Conservation (phyloP, 257 asterid genomes). For the Schizonepeta tenuifolia region DNA sequence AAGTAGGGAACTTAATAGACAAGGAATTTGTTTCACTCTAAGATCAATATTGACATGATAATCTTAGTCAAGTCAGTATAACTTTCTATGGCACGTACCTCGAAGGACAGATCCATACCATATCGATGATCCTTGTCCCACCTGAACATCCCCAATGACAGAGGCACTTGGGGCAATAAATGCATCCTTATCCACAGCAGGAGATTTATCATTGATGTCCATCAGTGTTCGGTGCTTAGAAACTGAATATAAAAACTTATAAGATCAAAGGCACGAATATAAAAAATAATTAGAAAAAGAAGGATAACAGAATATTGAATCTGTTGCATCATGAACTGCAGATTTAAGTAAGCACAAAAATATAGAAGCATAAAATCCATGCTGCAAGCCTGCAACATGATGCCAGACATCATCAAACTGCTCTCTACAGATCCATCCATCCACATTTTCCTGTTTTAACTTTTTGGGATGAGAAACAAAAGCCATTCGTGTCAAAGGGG, state of each 20-base stretch:
- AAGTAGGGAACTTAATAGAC: conserved; percentile 1
- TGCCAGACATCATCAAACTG: background rate
- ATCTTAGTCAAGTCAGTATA: background rate
- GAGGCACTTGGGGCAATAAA: conserved; percentile 90
- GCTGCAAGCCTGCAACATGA: background rate
- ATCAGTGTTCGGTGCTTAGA: conserved; percentile 87
- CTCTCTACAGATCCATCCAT: background rate
- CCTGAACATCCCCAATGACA: conserved; percentile 74
- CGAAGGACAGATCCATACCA: conserved; percentile 91
- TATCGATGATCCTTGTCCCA: conserved; percentile 75
- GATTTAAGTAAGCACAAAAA: background rate
- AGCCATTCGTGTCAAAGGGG: background rate
- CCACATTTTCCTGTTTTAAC: conserved; percentile 9
- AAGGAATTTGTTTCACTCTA: conserved; percentile 13
- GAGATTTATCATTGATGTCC: conserved; percentile 71
- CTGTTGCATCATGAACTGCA: background rate
- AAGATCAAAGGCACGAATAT: conserved; percentile 12
- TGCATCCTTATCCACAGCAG: conserved; percentile 69
- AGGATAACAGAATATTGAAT: conserved; percentile 15
- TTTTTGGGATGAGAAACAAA: conserved; percentile 10
- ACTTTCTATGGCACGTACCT: conserved; percentile 46
- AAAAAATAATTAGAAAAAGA: background rate
- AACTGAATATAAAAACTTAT: conserved; percentile 47
- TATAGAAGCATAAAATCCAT: background rate
- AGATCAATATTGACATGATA: conserved; percentile 9